phyloP scores from a whole-genome alignment of 176 grass and related monocot genomes.

The Oryza nivara region DNA sequence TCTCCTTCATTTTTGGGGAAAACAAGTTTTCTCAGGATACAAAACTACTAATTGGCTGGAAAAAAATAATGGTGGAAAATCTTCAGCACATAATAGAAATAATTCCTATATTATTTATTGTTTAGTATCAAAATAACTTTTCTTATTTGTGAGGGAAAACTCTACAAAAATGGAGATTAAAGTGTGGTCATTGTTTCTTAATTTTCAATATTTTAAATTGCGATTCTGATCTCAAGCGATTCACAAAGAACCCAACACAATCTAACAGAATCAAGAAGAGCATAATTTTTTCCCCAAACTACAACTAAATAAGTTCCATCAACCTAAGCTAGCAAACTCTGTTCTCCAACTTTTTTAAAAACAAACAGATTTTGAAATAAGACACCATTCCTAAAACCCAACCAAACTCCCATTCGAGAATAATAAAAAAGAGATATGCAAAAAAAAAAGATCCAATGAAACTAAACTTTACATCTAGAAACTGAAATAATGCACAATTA shows the following conservation, averaged over 20 bases:
- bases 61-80: neutral
- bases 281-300: neutral
- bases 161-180: neutral
- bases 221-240: neutral
- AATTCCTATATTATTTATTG: neutral
- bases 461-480: neutral
- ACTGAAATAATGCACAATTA: neutral
- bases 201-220: neutral
- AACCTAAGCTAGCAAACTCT: neutral
- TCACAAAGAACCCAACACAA: neutral
- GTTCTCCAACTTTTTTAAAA: neutral
- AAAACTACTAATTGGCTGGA: too few relatives aligned
- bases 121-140: neutral
- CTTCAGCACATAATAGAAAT: neutral
- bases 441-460: neutral
- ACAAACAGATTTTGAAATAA: neutral
- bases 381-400: neutral
- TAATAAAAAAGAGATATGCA: neutral
- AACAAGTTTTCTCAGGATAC: too few relatives aligned
- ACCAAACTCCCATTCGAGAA: neutral
- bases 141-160: neutral
- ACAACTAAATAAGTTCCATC: neutral
- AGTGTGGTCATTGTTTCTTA: neutral
- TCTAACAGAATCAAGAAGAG: neutral
- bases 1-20: too few relatives aligned